Base-by-base conservation (phyloP, 352 stramenopile species). In the Phytophthora nicotianae region DNA sequence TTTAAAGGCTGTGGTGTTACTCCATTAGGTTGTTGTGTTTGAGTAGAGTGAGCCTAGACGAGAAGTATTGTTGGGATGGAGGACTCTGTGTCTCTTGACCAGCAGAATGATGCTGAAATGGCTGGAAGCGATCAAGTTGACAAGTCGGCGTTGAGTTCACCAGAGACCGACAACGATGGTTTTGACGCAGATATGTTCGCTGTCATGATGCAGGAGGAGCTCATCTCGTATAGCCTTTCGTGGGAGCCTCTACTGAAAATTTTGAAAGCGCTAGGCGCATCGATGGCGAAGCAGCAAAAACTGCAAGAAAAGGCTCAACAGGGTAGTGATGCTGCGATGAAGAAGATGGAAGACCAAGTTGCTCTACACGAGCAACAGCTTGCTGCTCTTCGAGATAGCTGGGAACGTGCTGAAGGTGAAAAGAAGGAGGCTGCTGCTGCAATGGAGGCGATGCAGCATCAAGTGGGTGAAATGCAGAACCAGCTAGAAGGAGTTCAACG, bases 191-290 rank as follows among this genome's bases (percentile, higher is more conserved):
- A 81, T n/a, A 17, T 64, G 11, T 93, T 93, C 42, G 76, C 75
- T 9, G 74, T 69, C 8, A 40, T 93, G 49, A 74, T 95, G 50
- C 68, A 89, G 50, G 75, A 81, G 20, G 77, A 90, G 19, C 53
- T 95, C 7, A 86, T 93, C 27, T 65, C 81, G 49, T 91, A 90
- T 67, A 89, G 62, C 20, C 60, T 90, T 21, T 87, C 86, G 47
- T 90, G 85, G 81, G 81, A 89, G 29, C 86, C 86, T 24, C 56
- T 95, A 13, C 70, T 86, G 45, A 85, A 88, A 49, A 79, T 79
- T 10, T 68, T 95, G 1, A 70, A 86, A 57, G 62, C 79, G 40
- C 62, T 95, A 14, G 81, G 79, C 3, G 47, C 52, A 6, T 84
- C 81, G 10, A 77, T 90, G 53, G 68, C 70, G 6, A 78, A 72